Evolutionary conservation across 2,329 filamentous ascomycete species (phyloP).

Genomic region (Epichloe aotearoae): DNA sequence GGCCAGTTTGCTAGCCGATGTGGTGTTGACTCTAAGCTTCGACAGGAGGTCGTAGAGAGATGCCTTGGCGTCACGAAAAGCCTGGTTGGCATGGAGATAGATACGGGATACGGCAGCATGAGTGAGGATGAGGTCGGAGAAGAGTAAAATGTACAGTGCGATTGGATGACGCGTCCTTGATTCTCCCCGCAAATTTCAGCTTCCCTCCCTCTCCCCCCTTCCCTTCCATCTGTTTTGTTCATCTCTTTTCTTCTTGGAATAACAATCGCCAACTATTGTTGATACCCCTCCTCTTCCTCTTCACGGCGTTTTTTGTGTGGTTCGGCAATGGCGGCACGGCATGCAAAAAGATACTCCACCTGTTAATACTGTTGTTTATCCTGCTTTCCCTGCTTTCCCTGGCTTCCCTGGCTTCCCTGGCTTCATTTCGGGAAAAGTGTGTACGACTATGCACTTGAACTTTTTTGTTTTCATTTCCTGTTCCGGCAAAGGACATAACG

Average conservation of each 20-base stretch:
- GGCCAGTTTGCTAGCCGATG: slow-evolving; percentile 35
- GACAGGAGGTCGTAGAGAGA: slow-evolving; percentile 39
- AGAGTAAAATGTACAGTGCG: background rate
- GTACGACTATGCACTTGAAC: background rate
- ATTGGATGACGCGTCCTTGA: background rate
- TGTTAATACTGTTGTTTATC: background rate
- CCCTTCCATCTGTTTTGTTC: background rate
- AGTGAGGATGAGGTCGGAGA: slow-evolving; percentile 30
- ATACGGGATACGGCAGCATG: slow-evolving; percentile 47
- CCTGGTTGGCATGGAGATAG: slow-evolving; percentile 45
- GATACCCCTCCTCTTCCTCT: background rate
- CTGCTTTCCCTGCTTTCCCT: background rate
- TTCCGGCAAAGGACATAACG: background rate
- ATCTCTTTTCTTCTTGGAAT: background rate
- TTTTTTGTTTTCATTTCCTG: background rate
- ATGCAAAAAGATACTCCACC: slow-evolving; percentile 3
- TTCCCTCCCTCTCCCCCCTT: too few relatives aligned
- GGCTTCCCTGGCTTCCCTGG: background rate
- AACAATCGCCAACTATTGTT: background rate
- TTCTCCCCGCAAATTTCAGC: background rate
- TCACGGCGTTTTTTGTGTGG: background rate
- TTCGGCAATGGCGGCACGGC: background rate
- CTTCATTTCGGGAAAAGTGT: background rate
- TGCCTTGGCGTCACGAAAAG: slow-evolving; percentile 43
- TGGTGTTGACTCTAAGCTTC: slow-evolving; percentile 37